Evolutionary conservation across 306 rosid genomes (phyloP), one percentile per base, ranked within the genome.

Genomic region (Amphicarpaea edgeworthii): DNA sequence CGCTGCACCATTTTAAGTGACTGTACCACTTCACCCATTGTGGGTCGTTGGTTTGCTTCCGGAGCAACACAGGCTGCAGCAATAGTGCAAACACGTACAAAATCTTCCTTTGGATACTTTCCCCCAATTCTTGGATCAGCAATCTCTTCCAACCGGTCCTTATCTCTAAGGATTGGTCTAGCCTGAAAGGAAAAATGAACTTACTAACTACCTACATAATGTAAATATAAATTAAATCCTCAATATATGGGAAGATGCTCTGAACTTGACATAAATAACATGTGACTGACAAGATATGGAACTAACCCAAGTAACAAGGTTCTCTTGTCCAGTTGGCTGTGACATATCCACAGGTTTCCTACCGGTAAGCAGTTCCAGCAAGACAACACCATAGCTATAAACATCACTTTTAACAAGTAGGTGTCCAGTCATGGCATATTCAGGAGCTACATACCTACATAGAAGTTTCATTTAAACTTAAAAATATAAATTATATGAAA

Each of bases 1-100:
- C 97, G 93, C 83, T 92, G 97, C 79, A 95, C 99, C 99, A 95
- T 95, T 83, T 95, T 95, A 72, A 95, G 97, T 54, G 99, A 92
- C 81, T 95, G 99, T 34, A 95, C 99, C 81, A 95, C 99, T 87
- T 95, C 99, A 28, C 99, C 99, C 97, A 95, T 95, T 21, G 99
- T 92, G 23, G 99, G 99, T 47, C 99, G 90, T 82, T 95, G 99
- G 86, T 75, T 86, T 69, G 99, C 97, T 89, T 95, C 97, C 2
- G 98, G 92, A 68, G 98, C 91, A 23, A 95, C 99, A 70, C 99
- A 95, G 47, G 99, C 99, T 1, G 99, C 99, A 2, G 99, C 99
- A 73, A 95, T 87, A 6, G 98, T 95, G 87, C 98, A 95, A 60
- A 95, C 96, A 38, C 98, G 87, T 7, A 90, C 59, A 74, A 89